These are phyloP conservation scores for Colletotrichum tanaceti DNA, from an alignment of 2,329 filamentous ascomycete genomes.

Conservation along the genomic window DNA sequence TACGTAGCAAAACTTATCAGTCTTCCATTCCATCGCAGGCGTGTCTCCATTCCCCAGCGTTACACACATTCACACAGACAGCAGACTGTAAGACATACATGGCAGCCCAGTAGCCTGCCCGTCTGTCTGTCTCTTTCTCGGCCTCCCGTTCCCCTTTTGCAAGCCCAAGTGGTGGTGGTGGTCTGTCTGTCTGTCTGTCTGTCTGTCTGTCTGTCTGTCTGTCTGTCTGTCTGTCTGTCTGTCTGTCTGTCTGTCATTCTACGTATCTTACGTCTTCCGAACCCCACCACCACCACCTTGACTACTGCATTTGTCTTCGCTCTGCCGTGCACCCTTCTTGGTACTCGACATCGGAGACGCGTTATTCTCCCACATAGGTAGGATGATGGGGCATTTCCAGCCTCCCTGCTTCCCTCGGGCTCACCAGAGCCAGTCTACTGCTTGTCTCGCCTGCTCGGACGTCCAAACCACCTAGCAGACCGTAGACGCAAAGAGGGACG, in stretches of 20 bases:
- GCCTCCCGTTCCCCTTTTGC: constrained; percentile 4
- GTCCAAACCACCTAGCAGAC: constrained; percentile 24
- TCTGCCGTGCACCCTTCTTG: constrained; percentile 8
- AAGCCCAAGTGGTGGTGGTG: neutral
- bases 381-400: constrained; percentile 25
- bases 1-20: constrained; percentile 32
- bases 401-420: constrained; percentile 36
- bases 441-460: constrained; percentile 31
- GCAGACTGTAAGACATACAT: constrained; percentile 18
- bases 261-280: constrained; percentile 10
- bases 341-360: constrained; percentile 1
- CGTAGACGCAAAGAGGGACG: constrained; percentile 9
- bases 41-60: constrained; percentile 36
- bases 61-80: constrained; percentile 34
- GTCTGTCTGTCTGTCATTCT: no score
- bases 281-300: constrained; percentile 36
- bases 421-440: constrained; percentile 32
- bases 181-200: no score
- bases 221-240: no score
- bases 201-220: no score
- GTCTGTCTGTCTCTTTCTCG: constrained; percentile 18
- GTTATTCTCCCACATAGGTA: constrained; percentile 21
- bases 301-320: constrained; percentile 22
- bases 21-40: constrained; percentile 35
- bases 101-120: constrained; percentile 23